phyloP scores from a whole-genome alignment of 2,329 filamentous ascomycete species.

The Trichoderma sp. region DNA sequence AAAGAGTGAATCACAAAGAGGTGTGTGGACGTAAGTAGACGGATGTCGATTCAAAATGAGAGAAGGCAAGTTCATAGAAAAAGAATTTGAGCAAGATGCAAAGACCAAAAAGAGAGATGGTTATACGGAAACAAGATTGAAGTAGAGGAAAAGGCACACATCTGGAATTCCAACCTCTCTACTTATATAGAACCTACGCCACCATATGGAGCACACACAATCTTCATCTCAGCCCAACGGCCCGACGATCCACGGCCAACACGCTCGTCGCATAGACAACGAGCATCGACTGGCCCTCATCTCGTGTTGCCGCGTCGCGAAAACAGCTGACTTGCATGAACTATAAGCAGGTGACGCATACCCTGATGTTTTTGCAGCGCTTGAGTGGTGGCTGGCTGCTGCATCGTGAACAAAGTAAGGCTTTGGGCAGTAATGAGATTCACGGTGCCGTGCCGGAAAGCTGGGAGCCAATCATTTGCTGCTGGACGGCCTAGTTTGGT shows the following conservation, averaged over 20 bases:
- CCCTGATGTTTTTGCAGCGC: not conserved
- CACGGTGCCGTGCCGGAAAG: not conserved
- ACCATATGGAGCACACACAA: not conserved
- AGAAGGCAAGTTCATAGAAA: not conserved
- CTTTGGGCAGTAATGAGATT: constrained; percentile 16
- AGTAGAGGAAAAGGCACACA: not conserved
- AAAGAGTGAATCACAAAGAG: constrained; percentile 6
- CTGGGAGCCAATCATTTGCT: constrained; percentile 8
- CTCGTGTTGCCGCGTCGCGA: constrained; percentile 23
- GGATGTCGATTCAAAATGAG: not conserved
- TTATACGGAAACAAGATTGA: not conserved
- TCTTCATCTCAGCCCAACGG: constrained; percentile 7
- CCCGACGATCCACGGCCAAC: not conserved
- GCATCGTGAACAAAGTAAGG: not conserved
- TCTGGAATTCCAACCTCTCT: not conserved
- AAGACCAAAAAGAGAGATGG: not conserved
- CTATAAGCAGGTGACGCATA: constrained; percentile 6
- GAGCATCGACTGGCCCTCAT: not conserved
- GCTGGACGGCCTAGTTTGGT: not conserved
- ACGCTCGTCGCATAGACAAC: constrained; percentile 15
- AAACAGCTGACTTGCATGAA: constrained; percentile 24
- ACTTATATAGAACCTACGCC: constrained; percentile 1
- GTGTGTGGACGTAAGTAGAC: not conserved
- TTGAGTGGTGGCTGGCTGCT: not conserved
- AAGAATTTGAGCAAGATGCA: not conserved